These are phyloP conservation scores for Trichoderma semiorbis DNA, from an alignment of 2,329 filamentous ascomycete species.

Conservation along the genomic window DNA sequence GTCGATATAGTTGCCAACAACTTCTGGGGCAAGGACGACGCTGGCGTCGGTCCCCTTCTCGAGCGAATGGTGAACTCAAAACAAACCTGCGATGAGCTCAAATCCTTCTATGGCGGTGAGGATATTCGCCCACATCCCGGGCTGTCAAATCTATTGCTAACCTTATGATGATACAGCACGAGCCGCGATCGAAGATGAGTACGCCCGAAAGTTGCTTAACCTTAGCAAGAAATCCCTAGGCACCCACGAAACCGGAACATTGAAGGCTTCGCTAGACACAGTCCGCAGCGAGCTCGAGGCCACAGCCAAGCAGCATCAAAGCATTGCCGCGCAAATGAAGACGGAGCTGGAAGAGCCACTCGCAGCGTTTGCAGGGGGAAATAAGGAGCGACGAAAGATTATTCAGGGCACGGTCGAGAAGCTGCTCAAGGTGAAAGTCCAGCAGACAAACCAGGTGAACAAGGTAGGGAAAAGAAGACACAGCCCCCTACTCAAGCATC, in stretches of 20 bases:
- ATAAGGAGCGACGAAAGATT: conserved; percentile 97
- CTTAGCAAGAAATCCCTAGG: conserved; percentile 86
- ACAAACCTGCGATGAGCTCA: conserved; percentile 89
- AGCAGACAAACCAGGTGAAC: conserved; percentile 87
- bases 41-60: conserved; percentile 84
- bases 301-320: conserved; percentile 91
- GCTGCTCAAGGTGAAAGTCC: conserved; percentile 84
- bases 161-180: conserved; percentile 55
- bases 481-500: not conserved
- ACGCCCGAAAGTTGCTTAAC: conserved; percentile 80
- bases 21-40: conserved; percentile 99
- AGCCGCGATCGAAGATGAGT: conserved; percentile 94
- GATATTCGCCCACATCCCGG: not conserved
- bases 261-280: conserved; percentile 81
- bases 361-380: conserved; percentile 83
- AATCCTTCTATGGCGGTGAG: conserved; percentile 80
- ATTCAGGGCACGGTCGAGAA: conserved; percentile 93
- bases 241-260: conserved; percentile 78
- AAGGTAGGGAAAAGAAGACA: conserved; percentile 57
- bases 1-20: conserved; percentile 80
- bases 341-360: conserved; percentile 92
- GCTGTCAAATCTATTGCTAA: not conserved
- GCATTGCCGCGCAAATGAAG: conserved; percentile 91
- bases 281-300: conserved; percentile 85
- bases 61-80: conserved; percentile 95